phyloP scores from a whole-genome alignment of 805 yeast genomes.

The Schizosaccharomyces octosporus region DNA sequence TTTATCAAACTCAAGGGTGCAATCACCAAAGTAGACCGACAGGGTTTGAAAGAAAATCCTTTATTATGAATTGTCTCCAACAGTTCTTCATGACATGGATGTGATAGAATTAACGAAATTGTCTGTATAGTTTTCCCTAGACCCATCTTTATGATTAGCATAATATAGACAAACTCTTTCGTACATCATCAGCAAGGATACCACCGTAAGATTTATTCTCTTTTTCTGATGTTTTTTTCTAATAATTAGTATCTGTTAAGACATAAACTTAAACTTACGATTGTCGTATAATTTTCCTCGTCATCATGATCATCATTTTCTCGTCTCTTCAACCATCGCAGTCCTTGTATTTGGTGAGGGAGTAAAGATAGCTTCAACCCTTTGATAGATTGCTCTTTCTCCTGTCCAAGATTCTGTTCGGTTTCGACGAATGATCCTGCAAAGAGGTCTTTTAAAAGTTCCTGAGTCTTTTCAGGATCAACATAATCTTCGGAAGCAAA shows the following conservation, averaged over 20 bases:
- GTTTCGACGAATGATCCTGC: background rate
- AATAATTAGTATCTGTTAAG: too few relatives aligned
- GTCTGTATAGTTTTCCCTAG: conserved; percentile 69
- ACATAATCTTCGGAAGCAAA: background rate
- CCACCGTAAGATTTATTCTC: background rate
- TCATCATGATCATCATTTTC: background rate
- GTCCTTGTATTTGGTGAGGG: background rate
- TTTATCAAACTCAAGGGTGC: conserved; percentile 20
- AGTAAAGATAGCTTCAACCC: background rate
- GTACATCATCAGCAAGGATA: conserved; percentile 2
- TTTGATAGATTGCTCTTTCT: background rate
- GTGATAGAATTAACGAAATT: conserved; percentile 33
- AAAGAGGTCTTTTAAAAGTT: background rate
- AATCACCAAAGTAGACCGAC: conserved; percentile 18
- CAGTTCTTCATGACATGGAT: conserved; percentile 4
- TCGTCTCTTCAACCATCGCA: background rate
- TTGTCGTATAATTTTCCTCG: too few relatives aligned
- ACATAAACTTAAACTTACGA: too few relatives aligned
- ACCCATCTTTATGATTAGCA: conserved; percentile 29
- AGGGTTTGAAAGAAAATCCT: background rate
- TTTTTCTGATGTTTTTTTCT: too few relatives aligned
- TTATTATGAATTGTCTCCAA: background rate
- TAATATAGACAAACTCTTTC: background rate
- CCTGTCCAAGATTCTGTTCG: background rate
- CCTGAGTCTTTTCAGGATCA: background rate